Evolutionary conservation across 257 asterid genomes (phyloP).

Genomic region (Ligustrum vulgare): DNA sequence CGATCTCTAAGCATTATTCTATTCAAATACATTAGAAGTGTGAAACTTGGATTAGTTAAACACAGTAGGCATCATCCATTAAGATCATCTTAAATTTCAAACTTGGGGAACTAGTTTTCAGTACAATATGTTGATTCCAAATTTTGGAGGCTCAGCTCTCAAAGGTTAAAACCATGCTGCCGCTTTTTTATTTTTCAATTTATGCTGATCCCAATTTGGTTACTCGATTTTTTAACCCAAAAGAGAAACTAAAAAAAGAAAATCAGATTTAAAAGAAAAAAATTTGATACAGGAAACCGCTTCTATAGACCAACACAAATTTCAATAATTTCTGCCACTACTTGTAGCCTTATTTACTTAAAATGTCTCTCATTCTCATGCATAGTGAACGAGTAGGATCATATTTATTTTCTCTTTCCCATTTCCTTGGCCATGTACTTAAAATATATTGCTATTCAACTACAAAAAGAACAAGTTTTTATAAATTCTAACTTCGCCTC

Average conservation of each 20-base stretch:
- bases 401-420: background rate
- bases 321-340: background rate
- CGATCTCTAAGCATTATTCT: background rate
- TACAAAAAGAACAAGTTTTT: background rate
- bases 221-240: background rate
- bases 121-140: background rate
- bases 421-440: background rate
- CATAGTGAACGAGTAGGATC: background rate
- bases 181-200: too few relatives aligned
- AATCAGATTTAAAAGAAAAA: background rate
- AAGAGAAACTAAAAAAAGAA: background rate
- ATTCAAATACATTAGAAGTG: background rate
- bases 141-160: background rate
- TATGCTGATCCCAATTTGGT: background rate
- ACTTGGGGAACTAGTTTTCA: background rate
- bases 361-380: background rate
- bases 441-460: background rate
- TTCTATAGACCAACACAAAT: background rate
- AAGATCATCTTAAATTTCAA: background rate
- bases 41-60: background rate
- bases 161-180: background rate
- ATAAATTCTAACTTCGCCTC: background rate
- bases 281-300: background rate
- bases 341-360: background rate
- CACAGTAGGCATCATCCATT: background rate